Percentiles rank a stretch among this genome's conserved stretches.
These are phyloP conservation scores for Lindgomyces ingoldianus DNA, from an alignment of 495 filamentous ascomycete genomes.

Conservation along the genomic window DNA sequence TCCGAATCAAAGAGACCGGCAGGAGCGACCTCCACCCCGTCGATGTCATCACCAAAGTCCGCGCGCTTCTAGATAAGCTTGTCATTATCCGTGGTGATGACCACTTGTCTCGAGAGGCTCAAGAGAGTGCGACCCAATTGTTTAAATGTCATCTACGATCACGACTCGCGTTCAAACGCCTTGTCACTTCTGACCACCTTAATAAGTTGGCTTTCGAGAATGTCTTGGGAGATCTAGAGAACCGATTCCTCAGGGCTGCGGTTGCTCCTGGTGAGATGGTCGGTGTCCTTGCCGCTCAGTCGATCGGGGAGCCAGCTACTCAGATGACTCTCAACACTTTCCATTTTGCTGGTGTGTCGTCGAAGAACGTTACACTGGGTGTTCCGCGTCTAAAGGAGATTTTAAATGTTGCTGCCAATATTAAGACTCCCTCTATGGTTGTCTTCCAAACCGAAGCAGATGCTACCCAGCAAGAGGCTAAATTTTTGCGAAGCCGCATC, in stretches of 20 bases:
- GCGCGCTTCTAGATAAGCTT: slow-evolving; percentile 71
- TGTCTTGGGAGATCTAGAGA: slow-evolving; percentile 88
- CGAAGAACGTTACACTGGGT: slow-evolving; percentile 99
- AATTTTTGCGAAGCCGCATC: slow-evolving; percentile 78
- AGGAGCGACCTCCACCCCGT: slow-evolving; percentile 89
- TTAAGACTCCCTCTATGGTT: slow-evolving; percentile 97
- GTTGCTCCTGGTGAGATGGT: slow-evolving; percentile 98
- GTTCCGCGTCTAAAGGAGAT: slow-evolving; percentile 99
- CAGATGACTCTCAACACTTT: slow-evolving; percentile 99
- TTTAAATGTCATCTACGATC: slow-evolving; percentile 92
- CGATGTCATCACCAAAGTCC: slow-evolving; percentile 82
- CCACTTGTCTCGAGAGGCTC: slow-evolving; percentile 76
- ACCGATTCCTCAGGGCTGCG: slow-evolving; percentile 73
- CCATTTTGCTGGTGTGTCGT: slow-evolving; percentile 99
- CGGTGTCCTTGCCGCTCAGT: slow-evolving; percentile 94
- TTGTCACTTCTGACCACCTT: slow-evolving; percentile 79
- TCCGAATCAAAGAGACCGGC: slow-evolving; percentile 79
- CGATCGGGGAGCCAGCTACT: slow-evolving; percentile 96
- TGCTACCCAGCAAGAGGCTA: slow-evolving; percentile 73
- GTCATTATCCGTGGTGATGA: slow-evolving; percentile 84
- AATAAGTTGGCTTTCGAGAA: slow-evolving; percentile 93
- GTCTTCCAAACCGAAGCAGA: slow-evolving; percentile 72
- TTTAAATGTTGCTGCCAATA: slow-evolving; percentile 93
- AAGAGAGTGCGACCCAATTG: slow-evolving; percentile 80
- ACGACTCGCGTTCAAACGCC: slow-evolving; percentile 84